Evolutionary conservation across 176 grass and related monocot genomes (phyloP), one percentile per base, ranked within the genome.

Genomic region (Chloris gayana): DNA sequence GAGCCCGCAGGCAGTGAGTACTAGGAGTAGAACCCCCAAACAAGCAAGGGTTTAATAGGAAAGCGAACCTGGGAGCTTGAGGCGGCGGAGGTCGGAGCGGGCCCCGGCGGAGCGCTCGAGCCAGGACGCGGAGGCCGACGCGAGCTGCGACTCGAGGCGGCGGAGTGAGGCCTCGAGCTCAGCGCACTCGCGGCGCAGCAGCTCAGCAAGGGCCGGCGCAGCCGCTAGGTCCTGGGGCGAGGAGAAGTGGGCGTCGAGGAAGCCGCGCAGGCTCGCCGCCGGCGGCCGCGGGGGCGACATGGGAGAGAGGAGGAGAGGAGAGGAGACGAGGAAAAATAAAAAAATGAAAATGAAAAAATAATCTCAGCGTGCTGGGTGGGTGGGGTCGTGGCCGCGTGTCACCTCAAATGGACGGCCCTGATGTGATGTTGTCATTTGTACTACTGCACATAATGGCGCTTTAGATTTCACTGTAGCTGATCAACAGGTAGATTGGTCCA

Each of bases 221-320:
- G 74, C 79, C 37, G 69, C 19, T 3, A 94, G 89, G 51, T 91
- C 89, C 3, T 62, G 73, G 17, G 54, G 68, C 45, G 80, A 46
- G 24, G 77, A n/a, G 80, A 94, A 87, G 60, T 89, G 89, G 14
- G 69, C 72, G 57, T 89, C 83, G 0, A 94, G 76, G 73, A 94
- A 91, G 31, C 56, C 30, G 17, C 78, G 76, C 34, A 91, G 63
- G 27, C 39, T 82, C 83, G 80, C 29, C 65, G 76, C 1, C 79
- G 85, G 31, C 42, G 74, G 68, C 51, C 29, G 53, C 77, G 49
- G 56, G 42, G 19, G 0, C 62, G 71, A 57, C 83, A 88, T 71
- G 67, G 72, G n/a, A 69, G 41, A 22, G 51, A 8, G 9, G 51
- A 44, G 9, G 41, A 12, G 19, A 22, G 19, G 19, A 56, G 51